Base-by-base conservation (phyloP, 2,329 filamentous ascomycete species). In the Beauveria varroae region DNA sequence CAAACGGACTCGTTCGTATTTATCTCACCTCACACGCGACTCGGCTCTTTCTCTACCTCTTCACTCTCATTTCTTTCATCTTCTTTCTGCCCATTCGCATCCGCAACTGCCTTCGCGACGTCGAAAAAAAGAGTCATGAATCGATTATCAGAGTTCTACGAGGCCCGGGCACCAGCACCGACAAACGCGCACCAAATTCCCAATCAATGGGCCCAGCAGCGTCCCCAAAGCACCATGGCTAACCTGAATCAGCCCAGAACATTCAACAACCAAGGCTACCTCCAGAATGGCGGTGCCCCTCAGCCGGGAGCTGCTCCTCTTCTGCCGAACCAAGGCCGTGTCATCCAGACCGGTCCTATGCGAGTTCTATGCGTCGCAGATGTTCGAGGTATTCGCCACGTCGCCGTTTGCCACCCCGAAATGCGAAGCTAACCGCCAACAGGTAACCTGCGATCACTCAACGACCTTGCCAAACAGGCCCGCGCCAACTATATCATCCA, bases 401-500 rank as follows among this genome's bases (percentile, higher is more conserved):
- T 57, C 30, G 40, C 62, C 61, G 56, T 22, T 22, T 41, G 51
- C 41, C 57, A 52, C 46, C 24, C 26, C 65, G 55, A 66, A 28
- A 44, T n/a, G 7, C 22, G 30, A 43, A 26, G 58, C 65, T 69
- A 62, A 69, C 63, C 4, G 30, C 24, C 24, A 28, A 37, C 68
- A 99, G 95, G 95, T 76, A 97, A 98, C 75, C 81, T 99, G 68
- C 87, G 89, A 78, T 97, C 95, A 67, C 81, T 99, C 70, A 99
- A 99, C 78, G 93, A 98, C 64, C 88, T 99, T 64, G 95, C 95
- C 66, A 96, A 91, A 76, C 90, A 95, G 73, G 93, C 95, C 65
- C 90, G 90, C 73, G 95, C 95, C 69, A 92, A 97, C 78, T 92
- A 97, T 79, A 96, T 99, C 76, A 92, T 99, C 71, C 95, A 99